Evolutionary conservation across 192 early-diverging fungal species (phyloP).

Genomic region (Coemansia reversa): DNA sequence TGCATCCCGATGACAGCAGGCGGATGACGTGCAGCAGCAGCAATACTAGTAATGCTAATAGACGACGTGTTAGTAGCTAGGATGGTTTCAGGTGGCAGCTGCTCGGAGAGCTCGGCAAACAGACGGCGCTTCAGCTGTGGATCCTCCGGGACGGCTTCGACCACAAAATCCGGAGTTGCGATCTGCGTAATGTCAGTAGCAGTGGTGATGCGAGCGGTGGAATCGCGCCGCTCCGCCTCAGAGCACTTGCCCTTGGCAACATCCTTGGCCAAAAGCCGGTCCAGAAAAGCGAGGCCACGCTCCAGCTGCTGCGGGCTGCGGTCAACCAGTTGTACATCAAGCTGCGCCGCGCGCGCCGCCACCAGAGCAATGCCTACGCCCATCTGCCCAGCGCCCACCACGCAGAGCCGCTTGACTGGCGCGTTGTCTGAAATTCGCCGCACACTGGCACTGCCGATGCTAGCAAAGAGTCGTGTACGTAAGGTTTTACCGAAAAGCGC

Average conservation of each 20-base stretch:
- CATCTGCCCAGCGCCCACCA: constrained; percentile 98
- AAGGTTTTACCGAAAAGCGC: constrained; percentile 1
- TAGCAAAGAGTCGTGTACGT: constrained; percentile 4
- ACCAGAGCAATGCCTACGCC: constrained; percentile 90
- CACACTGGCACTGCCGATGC: neutral
- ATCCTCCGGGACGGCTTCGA: constrained; percentile 93
- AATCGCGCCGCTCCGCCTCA: constrained; percentile 65
- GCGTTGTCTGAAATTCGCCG: constrained; percentile 1
- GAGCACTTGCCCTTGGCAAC: constrained; percentile 85
- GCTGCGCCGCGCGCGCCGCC: constrained; percentile 75
- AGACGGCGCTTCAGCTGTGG: constrained; percentile 76
- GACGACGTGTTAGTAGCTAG: constrained; percentile 96
- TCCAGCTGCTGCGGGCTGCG: constrained; percentile 72
- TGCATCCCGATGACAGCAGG: constrained; percentile 93
- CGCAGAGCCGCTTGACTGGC: constrained; percentile 61
- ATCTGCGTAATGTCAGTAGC: constrained; percentile 64
- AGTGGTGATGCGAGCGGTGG: constrained; percentile 63
- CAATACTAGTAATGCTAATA: constrained; percentile 97
- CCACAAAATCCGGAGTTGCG: constrained; percentile 74
- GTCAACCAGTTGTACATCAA: constrained; percentile 81
- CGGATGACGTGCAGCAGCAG: constrained; percentile 70
- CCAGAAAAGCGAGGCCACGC: constrained; percentile 78
- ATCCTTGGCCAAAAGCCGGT: constrained; percentile 85
- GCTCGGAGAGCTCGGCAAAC: constrained; percentile 72
- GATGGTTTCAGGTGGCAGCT: constrained; percentile 69